These are phyloP conservation scores for Chlorella sp. DNA, from an alignment of 139 green algal genomes.

Conservation along the genomic window DNA sequence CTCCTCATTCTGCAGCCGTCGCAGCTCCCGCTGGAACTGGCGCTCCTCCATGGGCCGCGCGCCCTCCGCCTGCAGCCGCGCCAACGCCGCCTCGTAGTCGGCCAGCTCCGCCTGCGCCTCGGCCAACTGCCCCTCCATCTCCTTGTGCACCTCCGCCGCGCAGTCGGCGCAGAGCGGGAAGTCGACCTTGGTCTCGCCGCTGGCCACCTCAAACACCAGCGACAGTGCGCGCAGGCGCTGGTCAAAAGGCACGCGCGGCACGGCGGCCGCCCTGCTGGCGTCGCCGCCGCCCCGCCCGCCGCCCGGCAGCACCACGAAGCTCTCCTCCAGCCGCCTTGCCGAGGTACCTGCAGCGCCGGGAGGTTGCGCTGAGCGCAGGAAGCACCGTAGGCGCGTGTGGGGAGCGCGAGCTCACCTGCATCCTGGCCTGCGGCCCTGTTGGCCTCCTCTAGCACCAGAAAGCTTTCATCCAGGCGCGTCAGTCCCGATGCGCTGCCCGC, in stretches of 20 bases:
- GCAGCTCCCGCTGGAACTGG: neutral
- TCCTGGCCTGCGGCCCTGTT: too few relatives aligned
- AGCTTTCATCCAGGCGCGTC: constrained; percentile 65
- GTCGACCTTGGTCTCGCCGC: constrained; percentile 62
- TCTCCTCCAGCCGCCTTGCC: constrained; percentile 65
- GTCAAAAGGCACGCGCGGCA: constrained; percentile 48
- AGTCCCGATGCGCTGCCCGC: constrained; percentile 14
- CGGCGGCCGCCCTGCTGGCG: constrained; percentile 22
- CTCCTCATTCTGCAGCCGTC: constrained; percentile 19
- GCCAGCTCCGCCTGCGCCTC: constrained; percentile 73
- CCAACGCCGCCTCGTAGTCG: constrained; percentile 66
- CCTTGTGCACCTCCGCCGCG: constrained; percentile 65
- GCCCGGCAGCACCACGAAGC: constrained; percentile 67
- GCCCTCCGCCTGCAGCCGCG: constrained; percentile 44
- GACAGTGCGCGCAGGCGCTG: constrained; percentile 60
- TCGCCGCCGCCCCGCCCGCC: neutral
- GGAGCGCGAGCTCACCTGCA: too few relatives aligned
- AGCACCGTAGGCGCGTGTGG: too few relatives aligned
- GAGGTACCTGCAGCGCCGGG: neutral
- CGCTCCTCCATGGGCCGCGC: constrained; percentile 23
- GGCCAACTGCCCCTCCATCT: constrained; percentile 71
- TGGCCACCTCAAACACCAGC: constrained; percentile 69
- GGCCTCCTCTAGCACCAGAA: constrained; percentile 64
- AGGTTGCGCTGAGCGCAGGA: too few relatives aligned
- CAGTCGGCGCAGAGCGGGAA: constrained; percentile 91